These are phyloP conservation scores for Globisporangium parvum DNA, from an alignment of 352 stramenopile species.

Conservation along the genomic window DNA sequence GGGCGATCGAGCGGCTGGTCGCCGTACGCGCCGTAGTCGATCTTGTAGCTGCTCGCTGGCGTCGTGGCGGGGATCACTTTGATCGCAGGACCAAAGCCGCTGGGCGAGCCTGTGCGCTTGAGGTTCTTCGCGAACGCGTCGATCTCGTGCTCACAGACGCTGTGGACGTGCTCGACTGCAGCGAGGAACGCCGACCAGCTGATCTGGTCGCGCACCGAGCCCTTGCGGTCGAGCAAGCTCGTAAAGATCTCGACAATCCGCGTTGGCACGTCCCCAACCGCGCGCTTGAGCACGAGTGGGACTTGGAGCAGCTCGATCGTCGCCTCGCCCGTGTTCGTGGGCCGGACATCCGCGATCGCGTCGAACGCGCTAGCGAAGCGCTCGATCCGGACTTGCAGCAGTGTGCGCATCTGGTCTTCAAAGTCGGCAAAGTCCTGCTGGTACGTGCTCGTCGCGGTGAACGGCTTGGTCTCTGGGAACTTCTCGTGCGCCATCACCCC, in stretches of 20 bases:
- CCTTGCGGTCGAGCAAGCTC: slow-evolving; percentile 37
- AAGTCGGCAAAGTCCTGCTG: slow-evolving; percentile 55
- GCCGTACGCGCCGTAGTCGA: slow-evolving; percentile 69
- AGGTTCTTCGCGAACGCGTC: slow-evolving; percentile 11
- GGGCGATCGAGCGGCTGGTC: slow-evolving; percentile 49
- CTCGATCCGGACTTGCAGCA: slow-evolving; percentile 26
- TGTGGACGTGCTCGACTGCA: slow-evolving; percentile 33
- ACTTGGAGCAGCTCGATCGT: slow-evolving; percentile 48
- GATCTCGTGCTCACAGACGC: slow-evolving; percentile 35
- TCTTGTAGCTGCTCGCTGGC: slow-evolving; percentile 58
- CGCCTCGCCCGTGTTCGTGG: slow-evolving; percentile 5
- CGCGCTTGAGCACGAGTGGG: slow-evolving; percentile 34
- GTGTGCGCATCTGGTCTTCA: slow-evolving; percentile 34
- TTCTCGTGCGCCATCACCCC: slow-evolving; percentile 44
- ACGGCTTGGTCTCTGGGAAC: slow-evolving; percentile 32
- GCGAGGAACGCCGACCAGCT: slow-evolving; percentile 41
- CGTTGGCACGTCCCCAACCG: slow-evolving; percentile 22
- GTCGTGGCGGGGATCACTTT: slow-evolving; percentile 57
- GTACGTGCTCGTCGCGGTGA: slow-evolving; percentile 58
- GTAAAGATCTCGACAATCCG: slow-evolving; percentile 39
- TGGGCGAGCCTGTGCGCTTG: slow-evolving; percentile 16
- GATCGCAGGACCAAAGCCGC: slow-evolving; percentile 7
- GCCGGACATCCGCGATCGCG: slow-evolving; percentile 15
- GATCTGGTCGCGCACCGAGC: slow-evolving; percentile 32
- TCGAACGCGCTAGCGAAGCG: slow-evolving; percentile 48